Percentiles rank a stretch among this genome's conserved stretches.
Evolutionary conservation across 208 protist genomes (phyloP).

Genomic region (Trypanosoma theileri): DNA sequence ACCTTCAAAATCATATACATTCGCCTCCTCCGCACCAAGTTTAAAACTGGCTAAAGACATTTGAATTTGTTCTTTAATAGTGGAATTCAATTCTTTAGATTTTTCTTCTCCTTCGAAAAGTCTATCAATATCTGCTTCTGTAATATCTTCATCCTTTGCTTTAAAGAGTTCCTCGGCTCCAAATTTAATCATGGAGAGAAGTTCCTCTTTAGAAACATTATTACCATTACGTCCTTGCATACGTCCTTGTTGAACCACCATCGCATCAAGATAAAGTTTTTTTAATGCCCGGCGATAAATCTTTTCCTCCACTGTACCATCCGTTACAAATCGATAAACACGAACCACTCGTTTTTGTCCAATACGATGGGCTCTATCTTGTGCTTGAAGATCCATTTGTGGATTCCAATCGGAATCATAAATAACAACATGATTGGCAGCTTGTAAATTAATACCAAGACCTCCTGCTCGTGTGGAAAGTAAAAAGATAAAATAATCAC

Average conservation of each 20-base stretch:
- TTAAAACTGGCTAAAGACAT: constrained; percentile 93
- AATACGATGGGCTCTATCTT: constrained; percentile 98
- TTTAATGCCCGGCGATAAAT: constrained; percentile 97
- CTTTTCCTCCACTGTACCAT: constrained; percentile 97
- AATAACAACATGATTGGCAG: constrained; percentile 98
- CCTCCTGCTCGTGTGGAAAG: constrained; percentile 98
- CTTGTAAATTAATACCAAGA: constrained; percentile 98
- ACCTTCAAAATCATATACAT: constrained; percentile 96
- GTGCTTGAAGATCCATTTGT: constrained; percentile 98
- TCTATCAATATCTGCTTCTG: constrained; percentile 98
- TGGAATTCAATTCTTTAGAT: constrained; percentile 76
- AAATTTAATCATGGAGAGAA: constrained; percentile 97
- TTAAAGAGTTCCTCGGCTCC: constrained; percentile 98
- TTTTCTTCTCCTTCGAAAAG: constrained; percentile 92
- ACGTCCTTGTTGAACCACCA: constrained; percentile 98
- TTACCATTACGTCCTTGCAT: constrained; percentile 51
- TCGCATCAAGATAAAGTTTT: constrained; percentile 97
- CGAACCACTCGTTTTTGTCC: constrained; percentile 97
- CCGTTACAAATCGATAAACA: constrained; percentile 97
- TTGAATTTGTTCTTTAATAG: constrained; percentile 84
- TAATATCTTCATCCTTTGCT: constrained; percentile 85
- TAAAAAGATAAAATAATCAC: constrained; percentile 96
- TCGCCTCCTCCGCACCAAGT: constrained; percentile 88
- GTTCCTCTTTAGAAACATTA: constrained; percentile 91
- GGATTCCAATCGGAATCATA: constrained; percentile 99